Evolutionary conservation across 495 filamentous ascomycete species (phyloP), one percentile per base, ranked within the genome.

Genomic region (Annulohypoxylon maeteangense): DNA sequence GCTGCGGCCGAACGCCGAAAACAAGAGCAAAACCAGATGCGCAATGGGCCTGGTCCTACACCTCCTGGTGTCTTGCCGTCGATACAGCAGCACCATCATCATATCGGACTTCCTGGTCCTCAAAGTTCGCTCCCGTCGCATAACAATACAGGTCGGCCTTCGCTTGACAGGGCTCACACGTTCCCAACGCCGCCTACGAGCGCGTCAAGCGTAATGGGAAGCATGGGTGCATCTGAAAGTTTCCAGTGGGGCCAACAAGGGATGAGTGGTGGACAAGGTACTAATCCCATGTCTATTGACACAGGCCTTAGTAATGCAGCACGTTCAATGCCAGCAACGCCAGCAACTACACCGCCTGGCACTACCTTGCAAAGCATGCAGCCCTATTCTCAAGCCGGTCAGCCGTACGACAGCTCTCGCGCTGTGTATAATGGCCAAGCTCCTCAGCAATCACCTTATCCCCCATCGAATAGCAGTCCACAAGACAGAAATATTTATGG

Each of bases 101-200:
- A 93, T 70, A 91, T 99, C 86, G 87, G 89, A 36, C 83, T 93
- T 60, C 85, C 91, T 4, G 90, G 91, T 44, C 85, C 82, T 67
- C 88, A 90, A 34, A 87, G 90, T 54, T 87, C 90, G n/a, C 88
- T 95, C 45, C 85, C 90, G 5, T 91, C 92, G n/a, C 92, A 93
- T 78, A 83, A 85, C n/a, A 84, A 85, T 50, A 81, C 88, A 58
- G 85, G 82, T 36, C 88, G 94, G 42, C 93, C 93, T 1, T 84
- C 87, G 8, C 80, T 97, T 48, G 93, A 96, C 63, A 90, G 94
- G 22, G 88, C 93, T 10, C 89, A 95, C 75, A 94, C 94, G 4
- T 97, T 98, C 78, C 96, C 95, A 6, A 98, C 95, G 10, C 95
- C 95, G 10, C 94, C 95, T 1, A 91, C 95, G 0, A 97, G 94